Percentiles rank a stretch among this genome's conserved stretches.
Conservation (phyloP, 345 rosid species). For the Sonneratia alba region DNA sequence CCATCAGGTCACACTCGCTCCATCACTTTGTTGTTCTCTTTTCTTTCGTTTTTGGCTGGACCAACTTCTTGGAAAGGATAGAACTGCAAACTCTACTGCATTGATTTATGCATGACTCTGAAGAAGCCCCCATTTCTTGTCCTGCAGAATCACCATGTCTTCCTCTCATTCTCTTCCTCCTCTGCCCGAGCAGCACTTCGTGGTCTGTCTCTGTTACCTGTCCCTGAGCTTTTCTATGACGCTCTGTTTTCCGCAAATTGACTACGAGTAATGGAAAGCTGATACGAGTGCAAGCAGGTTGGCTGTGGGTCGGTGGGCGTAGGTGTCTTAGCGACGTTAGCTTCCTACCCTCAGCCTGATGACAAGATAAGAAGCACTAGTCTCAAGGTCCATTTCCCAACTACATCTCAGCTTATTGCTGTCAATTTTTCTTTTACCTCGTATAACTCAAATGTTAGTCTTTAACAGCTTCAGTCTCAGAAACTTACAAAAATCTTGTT, state of each 20-base stretch:
- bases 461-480: neutral
- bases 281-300: slow-evolving; percentile 27
- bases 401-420: neutral
- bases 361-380: slow-evolving; percentile 84
- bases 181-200: slow-evolving; percentile 21
- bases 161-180: slow-evolving; percentile 33
- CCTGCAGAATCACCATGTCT: slow-evolving; percentile 41
- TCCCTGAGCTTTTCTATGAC: neutral
- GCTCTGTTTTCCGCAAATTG: neutral
- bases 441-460: neutral
- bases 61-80: neutral
- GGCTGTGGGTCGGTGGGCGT: slow-evolving; percentile 52
- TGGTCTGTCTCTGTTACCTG: slow-evolving; percentile 22
- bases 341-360: slow-evolving; percentile 70
- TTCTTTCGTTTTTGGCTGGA: neutral
- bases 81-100: neutral
- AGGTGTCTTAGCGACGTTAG: slow-evolving; percentile 71
- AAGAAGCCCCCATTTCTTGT: neutral
- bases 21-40: neutral
- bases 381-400: slow-evolving; percentile 30
- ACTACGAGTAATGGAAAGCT: neutral
- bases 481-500: neutral
- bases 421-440: neutral
- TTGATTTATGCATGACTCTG: neutral
- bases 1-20: neutral